These are phyloP conservation scores for Talaromyces sp. DNA, from an alignment of 2,329 filamentous ascomycete genomes.

Conservation along the genomic window DNA sequence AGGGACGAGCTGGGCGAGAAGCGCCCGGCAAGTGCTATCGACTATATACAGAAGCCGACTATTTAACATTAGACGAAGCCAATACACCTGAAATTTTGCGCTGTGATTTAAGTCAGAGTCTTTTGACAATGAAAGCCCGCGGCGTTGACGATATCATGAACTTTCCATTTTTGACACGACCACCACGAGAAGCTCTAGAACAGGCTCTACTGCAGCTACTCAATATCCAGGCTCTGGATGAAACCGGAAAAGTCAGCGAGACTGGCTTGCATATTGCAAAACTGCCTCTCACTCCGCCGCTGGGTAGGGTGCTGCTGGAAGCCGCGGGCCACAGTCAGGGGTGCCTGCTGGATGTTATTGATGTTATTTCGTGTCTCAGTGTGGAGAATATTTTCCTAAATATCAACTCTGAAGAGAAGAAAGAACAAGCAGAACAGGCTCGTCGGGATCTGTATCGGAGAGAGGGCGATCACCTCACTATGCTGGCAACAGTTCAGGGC, in stretches of 20 bases:
- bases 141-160: conserved; percentile 74
- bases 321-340: conserved; percentile 65
- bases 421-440: conserved; percentile 53
- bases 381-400: conserved; percentile 61
- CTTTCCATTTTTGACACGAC: conserved; percentile 82
- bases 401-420: conserved; percentile 54
- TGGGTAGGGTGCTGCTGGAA: conserved; percentile 77
- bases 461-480: conserved; percentile 60
- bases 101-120: conserved; percentile 78
- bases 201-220: conserved; percentile 77
- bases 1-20: conserved; percentile 89
- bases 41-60: conserved; percentile 78
- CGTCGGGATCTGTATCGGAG: conserved; percentile 53
- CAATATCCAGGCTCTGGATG: conserved; percentile 68
- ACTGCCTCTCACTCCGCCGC: conserved; percentile 74
- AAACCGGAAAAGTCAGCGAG: conserved; percentile 67
- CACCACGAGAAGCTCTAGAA: conserved; percentile 70
- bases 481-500: conserved; percentile 55
- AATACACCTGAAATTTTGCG: conserved; percentile 86
- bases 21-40: conserved; percentile 84
- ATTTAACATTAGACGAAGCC: conserved; percentile 62
- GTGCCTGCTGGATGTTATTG: conserved; percentile 77
- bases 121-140: conserved; percentile 89
- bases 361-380: conserved; percentile 67
- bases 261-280: conserved; percentile 72